Evolutionary conservation across 768 basidiomycete species (phyloP), one percentile per base, ranked within the genome.

Genomic region (Neoboletus subvelutipes): DNA sequence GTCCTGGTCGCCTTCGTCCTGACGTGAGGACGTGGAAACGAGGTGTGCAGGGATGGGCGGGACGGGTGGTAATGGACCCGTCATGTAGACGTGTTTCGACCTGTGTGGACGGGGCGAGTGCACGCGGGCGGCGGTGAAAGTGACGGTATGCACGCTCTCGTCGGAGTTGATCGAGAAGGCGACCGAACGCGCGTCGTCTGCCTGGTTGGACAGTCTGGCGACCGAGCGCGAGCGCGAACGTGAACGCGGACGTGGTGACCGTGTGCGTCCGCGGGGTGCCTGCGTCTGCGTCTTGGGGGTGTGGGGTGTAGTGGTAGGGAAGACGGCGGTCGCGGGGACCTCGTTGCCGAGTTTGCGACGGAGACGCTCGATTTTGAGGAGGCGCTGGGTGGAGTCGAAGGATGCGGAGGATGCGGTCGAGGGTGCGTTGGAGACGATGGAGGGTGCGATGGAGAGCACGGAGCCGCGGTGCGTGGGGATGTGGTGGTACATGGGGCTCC

Each of bases 331-430:
- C 2, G 79, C 60, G 8, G 87, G 88, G 22, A 88, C 82, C 28
- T 79, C 82, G 20, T 86, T 77, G 0, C 88, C 88, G 3, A 90
- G 77, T 61, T 73, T 84, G 64, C 78, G 81, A 50, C 82, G 76
- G 49, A 90, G 73, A 33, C 82, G 76, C 48, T 86, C 85, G 77
- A 90, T 82, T 69, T 87, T 89, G 61, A 75, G 72, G 46, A 80
- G 77, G 24, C 83, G 78, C 17, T 77, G 47, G 43, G 69, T 65
- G 20, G 69, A 73, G 4, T 77, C 63, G 8, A 80, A 77, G 2
- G 79, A 74, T 8, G 78, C 73, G 11, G n/a, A 48, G 2, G 62
- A 66, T n/a, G 54, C 34, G 29, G 47, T 45, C 5, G 61, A 64
- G 28, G 63, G 57, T 4, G 49, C 41, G 29, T 55, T 62, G 40